Percentiles rank a stretch among this genome's conserved stretches.
Evolutionary conservation across 495 filamentous ascomycete genomes (phyloP).

Genomic region (Aspergillus hancockii): DNA sequence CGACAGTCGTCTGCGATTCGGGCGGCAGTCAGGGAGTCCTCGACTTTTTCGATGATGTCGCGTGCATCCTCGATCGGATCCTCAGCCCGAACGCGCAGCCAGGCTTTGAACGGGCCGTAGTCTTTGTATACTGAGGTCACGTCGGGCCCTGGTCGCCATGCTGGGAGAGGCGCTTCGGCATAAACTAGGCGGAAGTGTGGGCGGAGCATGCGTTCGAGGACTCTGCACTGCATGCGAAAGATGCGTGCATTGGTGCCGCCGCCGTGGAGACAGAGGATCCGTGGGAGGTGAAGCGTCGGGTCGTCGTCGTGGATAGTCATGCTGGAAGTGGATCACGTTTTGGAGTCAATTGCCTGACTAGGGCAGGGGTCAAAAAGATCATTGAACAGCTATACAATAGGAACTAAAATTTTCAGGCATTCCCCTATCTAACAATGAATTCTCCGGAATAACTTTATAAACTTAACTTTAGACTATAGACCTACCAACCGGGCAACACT

Average conservation of each 20-base stretch:
- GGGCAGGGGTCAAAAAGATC: no score
- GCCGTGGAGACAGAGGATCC: constrained; percentile 69
- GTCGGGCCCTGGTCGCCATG: constrained; percentile 45
- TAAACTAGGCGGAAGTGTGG: constrained; percentile 59
- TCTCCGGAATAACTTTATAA: no score
- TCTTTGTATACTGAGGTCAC: constrained; percentile 54
- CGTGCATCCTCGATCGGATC: neutral
- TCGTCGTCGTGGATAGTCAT: no score
- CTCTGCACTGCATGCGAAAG: constrained; percentile 59
- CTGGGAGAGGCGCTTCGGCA: constrained; percentile 58
- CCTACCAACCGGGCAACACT: no score
- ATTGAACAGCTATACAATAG: no score
- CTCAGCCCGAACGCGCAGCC: constrained; percentile 43
- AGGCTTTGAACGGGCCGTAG: constrained; percentile 58
- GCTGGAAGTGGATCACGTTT: no score
- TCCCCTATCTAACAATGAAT: no score
- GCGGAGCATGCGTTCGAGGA: constrained; percentile 43
- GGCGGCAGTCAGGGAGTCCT: neutral
- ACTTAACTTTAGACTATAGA: no score
- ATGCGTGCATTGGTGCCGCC: constrained; percentile 63
- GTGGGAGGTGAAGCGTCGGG: constrained; percentile 41
- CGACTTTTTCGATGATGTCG: neutral
- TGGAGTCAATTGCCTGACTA: no score
- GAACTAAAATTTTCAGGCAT: no score
- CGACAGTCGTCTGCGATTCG: neutral